phyloP scores from a whole-genome alignment of 129 eudicot genomes.

The Artemisia argyi region DNA sequence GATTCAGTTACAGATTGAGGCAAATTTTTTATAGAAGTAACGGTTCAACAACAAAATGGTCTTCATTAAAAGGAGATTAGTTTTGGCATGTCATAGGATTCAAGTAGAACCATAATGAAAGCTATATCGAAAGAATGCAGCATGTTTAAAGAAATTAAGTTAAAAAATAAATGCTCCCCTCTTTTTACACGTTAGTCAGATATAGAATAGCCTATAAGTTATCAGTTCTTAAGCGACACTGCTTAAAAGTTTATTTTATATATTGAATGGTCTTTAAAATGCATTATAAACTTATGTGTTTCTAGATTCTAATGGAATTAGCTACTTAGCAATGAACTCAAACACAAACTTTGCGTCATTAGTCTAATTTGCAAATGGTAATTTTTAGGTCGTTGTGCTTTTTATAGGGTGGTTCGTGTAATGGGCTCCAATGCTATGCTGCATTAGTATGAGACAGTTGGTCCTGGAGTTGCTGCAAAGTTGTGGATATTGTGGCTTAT shows the following conservation, averaged over 20 bases:
- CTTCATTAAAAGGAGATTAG: too few relatives aligned
- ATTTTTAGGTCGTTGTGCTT: conserved; percentile 69
- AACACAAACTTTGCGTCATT: not conserved
- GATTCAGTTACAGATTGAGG: too few relatives aligned
- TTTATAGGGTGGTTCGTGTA: too few relatives aligned
- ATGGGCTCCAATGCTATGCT: too few relatives aligned
- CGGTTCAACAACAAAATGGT: too few relatives aligned
- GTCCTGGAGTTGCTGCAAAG: too few relatives aligned
- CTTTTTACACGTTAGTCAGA: not conserved
- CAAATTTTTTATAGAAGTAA: too few relatives aligned
- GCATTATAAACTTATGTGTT: not conserved
- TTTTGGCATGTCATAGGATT: not conserved
- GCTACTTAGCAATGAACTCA: not conserved
- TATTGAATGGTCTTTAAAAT: not conserved
- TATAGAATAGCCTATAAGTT: not conserved
- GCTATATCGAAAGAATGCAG: not conserved
- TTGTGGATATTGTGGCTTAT: too few relatives aligned
- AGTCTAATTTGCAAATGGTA: conserved; percentile 7
- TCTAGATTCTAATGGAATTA: conserved; percentile 1
- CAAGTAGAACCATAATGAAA: conserved; percentile 8
- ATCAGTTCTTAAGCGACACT: not conserved
- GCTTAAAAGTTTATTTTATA: not conserved
- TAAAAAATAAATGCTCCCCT: not conserved
- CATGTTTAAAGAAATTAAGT: not conserved
- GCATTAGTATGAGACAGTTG: too few relatives aligned